phyloP scores from a whole-genome alignment of 495 filamentous ascomycete species.

The Penicillium steckii region DNA sequence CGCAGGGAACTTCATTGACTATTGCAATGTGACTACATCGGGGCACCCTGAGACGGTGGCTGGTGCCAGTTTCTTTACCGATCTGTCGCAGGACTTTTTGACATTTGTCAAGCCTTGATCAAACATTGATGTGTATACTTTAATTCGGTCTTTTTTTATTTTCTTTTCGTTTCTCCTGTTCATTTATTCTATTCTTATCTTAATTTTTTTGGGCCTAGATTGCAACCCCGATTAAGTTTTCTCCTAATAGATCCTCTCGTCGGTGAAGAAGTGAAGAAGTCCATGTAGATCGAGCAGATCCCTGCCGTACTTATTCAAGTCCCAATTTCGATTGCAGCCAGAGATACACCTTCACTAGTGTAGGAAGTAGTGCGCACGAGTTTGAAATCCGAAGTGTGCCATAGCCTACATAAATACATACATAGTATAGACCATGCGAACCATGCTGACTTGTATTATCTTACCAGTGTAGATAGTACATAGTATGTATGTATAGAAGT shows the following conservation, averaged over 20 bases:
- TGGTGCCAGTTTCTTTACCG: conserved; percentile 46
- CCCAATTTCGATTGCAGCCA: neutral
- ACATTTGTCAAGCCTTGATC: conserved; percentile 25
- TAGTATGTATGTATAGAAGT: too few species aligned
- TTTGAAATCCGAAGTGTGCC: too few species aligned
- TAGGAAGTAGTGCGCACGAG: too few species aligned
- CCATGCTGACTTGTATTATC: neutral
- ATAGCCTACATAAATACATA: too few species aligned
- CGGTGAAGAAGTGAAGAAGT: neutral
- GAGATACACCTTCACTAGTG: too few species aligned
- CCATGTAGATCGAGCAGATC: neutral
- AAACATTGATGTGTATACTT: too few species aligned
- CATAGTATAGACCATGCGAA: neutral
- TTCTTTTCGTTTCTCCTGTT: neutral
- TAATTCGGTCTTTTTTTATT: neutral
- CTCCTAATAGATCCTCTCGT: too few species aligned
- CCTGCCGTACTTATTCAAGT: neutral
- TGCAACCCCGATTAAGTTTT: neutral
- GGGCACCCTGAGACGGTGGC: conserved; percentile 28
- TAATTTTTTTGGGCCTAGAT: neutral
- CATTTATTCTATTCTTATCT: too few species aligned
- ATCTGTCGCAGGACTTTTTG: conserved; percentile 38
- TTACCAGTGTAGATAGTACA: neutral
- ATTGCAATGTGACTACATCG: conserved; percentile 41
- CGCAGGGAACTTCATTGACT: conserved; percentile 41